A percentile compares a stretch with the other conserved stretches of the same genome.
These are phyloP conservation scores for Ashbya aceris DNA, from an alignment of 1,139 yeast species.

Conservation along the genomic window DNA sequence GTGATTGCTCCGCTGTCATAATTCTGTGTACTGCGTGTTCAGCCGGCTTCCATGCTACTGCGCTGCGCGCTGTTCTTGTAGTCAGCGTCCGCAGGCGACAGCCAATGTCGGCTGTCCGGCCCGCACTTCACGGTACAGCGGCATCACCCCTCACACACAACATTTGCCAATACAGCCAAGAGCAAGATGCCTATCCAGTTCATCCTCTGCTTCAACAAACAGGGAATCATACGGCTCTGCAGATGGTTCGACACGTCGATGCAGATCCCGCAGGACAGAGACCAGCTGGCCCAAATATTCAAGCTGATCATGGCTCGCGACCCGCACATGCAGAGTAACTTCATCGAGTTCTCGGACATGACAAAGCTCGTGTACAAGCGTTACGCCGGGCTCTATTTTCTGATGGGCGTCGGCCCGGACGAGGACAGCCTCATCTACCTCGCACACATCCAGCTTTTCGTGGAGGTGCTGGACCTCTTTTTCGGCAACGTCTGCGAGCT, in stretches of 20 bases:
- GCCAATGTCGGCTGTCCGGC: no score
- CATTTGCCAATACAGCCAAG: no score
- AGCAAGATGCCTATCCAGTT: conserved; percentile 61
- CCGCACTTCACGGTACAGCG: no score
- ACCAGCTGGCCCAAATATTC: conserved; percentile 46
- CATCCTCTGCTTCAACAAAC: conserved; percentile 75
- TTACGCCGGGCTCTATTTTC: conserved; percentile 86
- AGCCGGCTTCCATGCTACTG: neutral
- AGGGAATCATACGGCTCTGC: conserved; percentile 82
- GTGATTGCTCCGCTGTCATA: conserved; percentile 9
- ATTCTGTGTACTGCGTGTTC: no score
- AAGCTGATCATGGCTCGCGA: conserved; percentile 74
- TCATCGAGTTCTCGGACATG: conserved; percentile 60
- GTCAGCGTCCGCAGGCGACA: neutral
- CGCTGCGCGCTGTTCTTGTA: neutral
- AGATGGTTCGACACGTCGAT: conserved; percentile 56
- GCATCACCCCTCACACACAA: no score
- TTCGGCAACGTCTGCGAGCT: conserved; percentile 91
- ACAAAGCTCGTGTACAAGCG: conserved; percentile 75
- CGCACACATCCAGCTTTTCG: conserved; percentile 80
- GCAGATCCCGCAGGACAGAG: conserved; percentile 14
- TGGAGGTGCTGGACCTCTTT: conserved; percentile 77
- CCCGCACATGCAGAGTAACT: conserved; percentile 72
- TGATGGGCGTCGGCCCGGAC: conserved; percentile 61
- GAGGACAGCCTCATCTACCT: conserved; percentile 72